Evolutionary conservation across 805 yeast species (phyloP).

Genomic region (Kazachstania viticola): DNA sequence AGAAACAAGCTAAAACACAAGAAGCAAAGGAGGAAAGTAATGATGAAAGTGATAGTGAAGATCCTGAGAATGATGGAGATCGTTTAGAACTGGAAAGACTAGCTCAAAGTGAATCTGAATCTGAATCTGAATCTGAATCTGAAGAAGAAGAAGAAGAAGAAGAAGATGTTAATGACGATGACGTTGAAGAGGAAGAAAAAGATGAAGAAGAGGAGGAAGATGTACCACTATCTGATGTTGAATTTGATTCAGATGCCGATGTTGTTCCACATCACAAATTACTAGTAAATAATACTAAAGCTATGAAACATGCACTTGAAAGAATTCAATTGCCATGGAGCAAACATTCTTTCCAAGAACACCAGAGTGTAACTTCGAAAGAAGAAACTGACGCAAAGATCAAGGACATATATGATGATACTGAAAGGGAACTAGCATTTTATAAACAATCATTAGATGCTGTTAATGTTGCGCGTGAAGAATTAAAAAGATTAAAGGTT

Average conservation of each 20-base stretch:
- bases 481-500: slow-evolving; percentile 55
- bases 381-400: slow-evolving; percentile 52
- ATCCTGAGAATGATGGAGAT: slow-evolving; percentile 34
- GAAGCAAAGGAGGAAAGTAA: slow-evolving; percentile 9
- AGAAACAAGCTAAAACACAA: slow-evolving; percentile 32
- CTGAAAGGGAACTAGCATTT: slow-evolving; percentile 89
- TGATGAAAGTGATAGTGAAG: slow-evolving; percentile 29
- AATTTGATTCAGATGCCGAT: slow-evolving; percentile 88
- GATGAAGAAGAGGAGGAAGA: slow-evolving; percentile 69
- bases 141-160: slow-evolving; percentile 21
- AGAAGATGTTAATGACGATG: slow-evolving; percentile 29
- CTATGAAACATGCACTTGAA: slow-evolving; percentile 57
- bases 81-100: slow-evolving; percentile 40
- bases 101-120: slow-evolving; percentile 45
- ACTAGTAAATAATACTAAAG: slow-evolving; percentile 80
- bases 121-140: slow-evolving; percentile 28
- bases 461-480: slow-evolving; percentile 57
- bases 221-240: slow-evolving; percentile 81
- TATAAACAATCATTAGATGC: slow-evolving; percentile 90
- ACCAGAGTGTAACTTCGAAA: slow-evolving; percentile 57
- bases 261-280: slow-evolving; percentile 84
- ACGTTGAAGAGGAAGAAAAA: slow-evolving; percentile 34
- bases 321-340: slow-evolving; percentile 50
- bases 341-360: slow-evolving; percentile 70
- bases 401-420: slow-evolving; percentile 87